Conservation (phyloP, 352 stramenopile genomes). For the Stramenopiles sp. region DNA sequence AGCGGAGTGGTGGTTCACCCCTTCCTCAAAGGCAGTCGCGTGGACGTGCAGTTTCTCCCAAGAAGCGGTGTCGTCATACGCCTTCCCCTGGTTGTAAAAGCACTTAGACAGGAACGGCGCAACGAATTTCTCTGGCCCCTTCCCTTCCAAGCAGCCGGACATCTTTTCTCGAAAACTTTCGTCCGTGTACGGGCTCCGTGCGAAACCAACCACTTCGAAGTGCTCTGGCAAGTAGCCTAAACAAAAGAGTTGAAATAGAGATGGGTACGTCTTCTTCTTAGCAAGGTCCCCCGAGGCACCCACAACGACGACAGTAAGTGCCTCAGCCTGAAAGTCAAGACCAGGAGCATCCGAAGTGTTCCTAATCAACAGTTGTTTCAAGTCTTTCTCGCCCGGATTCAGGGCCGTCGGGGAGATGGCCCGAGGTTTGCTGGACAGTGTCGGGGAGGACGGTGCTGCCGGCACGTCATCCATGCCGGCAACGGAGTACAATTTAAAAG, state of each 20-base stretch:
- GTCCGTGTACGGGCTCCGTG: slow-evolving; percentile 47
- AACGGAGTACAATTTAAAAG: neutral
- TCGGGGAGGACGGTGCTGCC: neutral
- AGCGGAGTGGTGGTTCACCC: neutral
- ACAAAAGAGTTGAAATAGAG: slow-evolving; percentile 57
- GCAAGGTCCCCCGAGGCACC: slow-evolving; percentile 58
- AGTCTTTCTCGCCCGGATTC: no score
- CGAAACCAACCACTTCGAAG: slow-evolving; percentile 53
- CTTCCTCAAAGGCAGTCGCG: no score
- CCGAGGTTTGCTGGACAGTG: no score
- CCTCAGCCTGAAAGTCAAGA: slow-evolving; percentile 42
- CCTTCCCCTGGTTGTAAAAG: neutral
- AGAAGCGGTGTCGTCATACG: neutral
- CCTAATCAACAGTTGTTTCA: no score
- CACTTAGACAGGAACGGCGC: neutral
- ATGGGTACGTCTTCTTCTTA: slow-evolving; percentile 74
- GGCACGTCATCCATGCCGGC: neutral
- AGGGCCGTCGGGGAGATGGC: no score
- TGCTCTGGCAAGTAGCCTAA: slow-evolving; percentile 50
- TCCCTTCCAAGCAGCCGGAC: slow-evolving; percentile 29
- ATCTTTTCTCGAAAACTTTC: slow-evolving; percentile 56
- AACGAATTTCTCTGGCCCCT: neutral
- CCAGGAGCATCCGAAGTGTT: no score
- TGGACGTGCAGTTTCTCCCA: neutral
- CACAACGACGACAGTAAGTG: slow-evolving; percentile 55